Conservation (phyloP, 768 basidiomycete species). For the Mrakia frigida region DNA sequence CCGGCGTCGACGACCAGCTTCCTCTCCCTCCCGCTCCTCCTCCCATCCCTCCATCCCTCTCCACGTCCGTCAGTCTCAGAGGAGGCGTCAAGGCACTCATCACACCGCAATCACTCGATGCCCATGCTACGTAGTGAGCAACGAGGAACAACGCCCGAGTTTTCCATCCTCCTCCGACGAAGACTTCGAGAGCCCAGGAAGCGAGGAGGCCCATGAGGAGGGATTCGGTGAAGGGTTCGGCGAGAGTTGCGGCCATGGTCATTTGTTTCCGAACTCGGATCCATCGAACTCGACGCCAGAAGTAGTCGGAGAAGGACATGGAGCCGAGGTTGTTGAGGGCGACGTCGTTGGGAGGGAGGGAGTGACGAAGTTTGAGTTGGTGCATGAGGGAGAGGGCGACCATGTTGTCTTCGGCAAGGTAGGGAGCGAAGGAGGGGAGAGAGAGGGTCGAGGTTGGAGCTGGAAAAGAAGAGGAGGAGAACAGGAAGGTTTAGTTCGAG, state of each 20-base stretch:
- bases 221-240: conserved; percentile 91
- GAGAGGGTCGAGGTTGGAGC: conserved; percentile 1
- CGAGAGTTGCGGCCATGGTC: conserved; percentile 74
- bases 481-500: not conserved
- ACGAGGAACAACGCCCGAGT: conserved; percentile 54
- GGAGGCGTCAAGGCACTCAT: conserved; percentile 55
- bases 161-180: conserved; percentile 55
- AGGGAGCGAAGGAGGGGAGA: conserved; percentile 64
- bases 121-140: conserved; percentile 77
- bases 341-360: conserved; percentile 75
- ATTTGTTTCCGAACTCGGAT: conserved; percentile 94
- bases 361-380: conserved; percentile 79
- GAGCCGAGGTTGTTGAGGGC: conserved; percentile 82
- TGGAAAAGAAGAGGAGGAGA: not conserved
- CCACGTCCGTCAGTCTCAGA: conserved; percentile 36
- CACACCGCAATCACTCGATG: conserved; percentile 55
- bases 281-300: conserved; percentile 88
- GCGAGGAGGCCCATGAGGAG: conserved; percentile 65
- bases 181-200: conserved; percentile 51
- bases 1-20: not conserved
- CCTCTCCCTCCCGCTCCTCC: not conserved
- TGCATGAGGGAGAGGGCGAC: conserved; percentile 90
- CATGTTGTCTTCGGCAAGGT: conserved; percentile 97
- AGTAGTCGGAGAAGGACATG: conserved; percentile 77
- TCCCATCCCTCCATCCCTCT: not conserved